Percentiles rank a stretch among this genome's conserved stretches.
Conservation (phyloP, 1,139 yeast genomes). For the Candida anutae region DNA sequence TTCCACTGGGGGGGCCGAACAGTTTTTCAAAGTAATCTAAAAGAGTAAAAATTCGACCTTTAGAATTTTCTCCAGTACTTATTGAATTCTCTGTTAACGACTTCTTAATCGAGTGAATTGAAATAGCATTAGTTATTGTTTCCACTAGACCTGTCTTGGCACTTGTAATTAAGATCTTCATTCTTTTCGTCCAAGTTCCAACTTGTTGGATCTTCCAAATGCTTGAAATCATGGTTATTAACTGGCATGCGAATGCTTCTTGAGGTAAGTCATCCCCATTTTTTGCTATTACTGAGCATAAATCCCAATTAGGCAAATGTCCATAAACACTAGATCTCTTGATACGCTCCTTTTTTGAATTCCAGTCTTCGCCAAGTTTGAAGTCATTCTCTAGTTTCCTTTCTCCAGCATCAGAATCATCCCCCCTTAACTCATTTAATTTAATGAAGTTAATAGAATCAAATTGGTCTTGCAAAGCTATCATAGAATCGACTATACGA, state of each 20-base stretch:
- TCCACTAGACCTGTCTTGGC: conserved; percentile 89
- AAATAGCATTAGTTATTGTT: conserved; percentile 88
- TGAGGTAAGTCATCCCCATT: conserved; percentile 94
- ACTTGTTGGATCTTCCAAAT: conserved; percentile 62
- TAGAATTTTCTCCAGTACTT: conserved; percentile 55
- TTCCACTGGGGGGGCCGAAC: conserved; percentile 54
- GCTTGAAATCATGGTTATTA: conserved; percentile 76
- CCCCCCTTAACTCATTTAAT: conserved; percentile 17
- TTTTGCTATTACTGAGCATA: conserved; percentile 90
- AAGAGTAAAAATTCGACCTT: conserved; percentile 63
- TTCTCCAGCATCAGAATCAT: conserved; percentile 61
- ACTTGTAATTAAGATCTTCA: conserved; percentile 87
- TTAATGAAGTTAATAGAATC: conserved; percentile 44
- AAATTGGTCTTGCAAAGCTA: conserved; percentile 66
- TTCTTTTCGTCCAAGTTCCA: conserved; percentile 83
- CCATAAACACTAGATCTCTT: conserved; percentile 74
- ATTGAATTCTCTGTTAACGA: conserved; percentile 74
- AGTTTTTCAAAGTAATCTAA: conserved; percentile 69
- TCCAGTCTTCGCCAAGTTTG: conserved; percentile 93
- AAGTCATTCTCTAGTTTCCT: conserved; percentile 86
- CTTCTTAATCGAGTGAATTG: conserved; percentile 89
- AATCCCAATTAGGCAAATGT: conserved; percentile 84
- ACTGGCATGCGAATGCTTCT: conserved; percentile 95
- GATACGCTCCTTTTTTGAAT: conserved; percentile 68
- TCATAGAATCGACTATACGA: conserved; percentile 84